phyloP scores from a whole-genome alignment of 148 eudicot genomes.

The Rhododendron henanense region DNA sequence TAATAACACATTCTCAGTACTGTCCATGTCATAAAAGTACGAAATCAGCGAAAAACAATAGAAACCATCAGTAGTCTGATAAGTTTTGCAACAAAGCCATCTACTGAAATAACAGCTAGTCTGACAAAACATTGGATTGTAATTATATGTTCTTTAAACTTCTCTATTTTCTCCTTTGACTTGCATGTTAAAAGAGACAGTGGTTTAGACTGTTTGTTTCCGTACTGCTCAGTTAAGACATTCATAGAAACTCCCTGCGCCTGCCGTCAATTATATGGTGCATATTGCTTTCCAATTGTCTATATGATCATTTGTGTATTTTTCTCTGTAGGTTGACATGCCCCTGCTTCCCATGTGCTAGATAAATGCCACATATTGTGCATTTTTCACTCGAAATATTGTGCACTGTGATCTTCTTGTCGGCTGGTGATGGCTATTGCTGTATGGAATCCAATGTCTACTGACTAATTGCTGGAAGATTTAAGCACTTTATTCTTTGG shows the following conservation, averaged over 20 bases:
- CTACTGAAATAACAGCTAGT: not conserved
- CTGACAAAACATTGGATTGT: not conserved
- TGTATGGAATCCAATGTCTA: slow-evolving; percentile 9
- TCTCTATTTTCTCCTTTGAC: not conserved
- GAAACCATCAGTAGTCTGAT: not conserved
- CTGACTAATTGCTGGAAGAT: slow-evolving; percentile 13
- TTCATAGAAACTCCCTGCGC: not conserved
- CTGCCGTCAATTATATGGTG: not conserved
- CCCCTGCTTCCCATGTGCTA: slow-evolving; percentile 7
- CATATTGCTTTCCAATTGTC: not conserved
- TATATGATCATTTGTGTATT: not conserved
- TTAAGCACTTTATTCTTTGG: slow-evolving; percentile 3
- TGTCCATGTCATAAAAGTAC: not conserved
- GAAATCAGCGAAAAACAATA: not conserved
- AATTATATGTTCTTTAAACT: not conserved
- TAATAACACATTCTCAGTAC: not conserved
- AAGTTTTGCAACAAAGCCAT: not conserved
- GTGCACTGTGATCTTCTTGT: not conserved
- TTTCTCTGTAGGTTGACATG: slow-evolving; percentile 19
- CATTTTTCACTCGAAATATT: slow-evolving; percentile 5
- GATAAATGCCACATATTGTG: not conserved
- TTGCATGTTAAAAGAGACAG: not conserved
- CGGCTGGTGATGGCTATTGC: slow-evolving; percentile 17
- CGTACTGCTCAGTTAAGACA: not conserved
- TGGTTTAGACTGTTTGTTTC: not conserved